Evolutionary conservation across 441 rosid species (phyloP), one percentile per base, ranked within the genome.

Genomic region (Jatropha podagrica): DNA sequence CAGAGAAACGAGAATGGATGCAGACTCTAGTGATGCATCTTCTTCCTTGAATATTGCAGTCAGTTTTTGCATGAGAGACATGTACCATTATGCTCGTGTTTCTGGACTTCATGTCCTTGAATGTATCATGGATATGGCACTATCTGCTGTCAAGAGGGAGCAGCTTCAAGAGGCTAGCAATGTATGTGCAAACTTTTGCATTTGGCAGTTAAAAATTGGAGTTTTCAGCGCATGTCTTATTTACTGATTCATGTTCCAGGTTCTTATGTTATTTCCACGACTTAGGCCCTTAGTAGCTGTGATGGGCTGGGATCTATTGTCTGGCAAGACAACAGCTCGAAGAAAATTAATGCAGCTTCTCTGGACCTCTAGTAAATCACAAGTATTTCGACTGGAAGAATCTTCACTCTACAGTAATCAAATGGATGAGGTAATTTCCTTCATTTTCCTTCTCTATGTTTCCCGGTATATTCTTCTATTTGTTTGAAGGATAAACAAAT

Each of bases 281-380:
- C 91, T 95, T 78, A 89, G 88, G 80, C 94, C 99, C 38, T 69
- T 95, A 60, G 88, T 93, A 76, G 99, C 98, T 78, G 90, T 91
- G 68, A 92, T 95, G 97, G 98, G 98, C 54, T 95, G 99, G 99
- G 99, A 95, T 86, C 82, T 95, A 59, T 82, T 95, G 83, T 80
- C 87, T 76, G 93, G 95, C 64, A 92, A 93, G 84, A 91, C 98
- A 64, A 72, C 79, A 71, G 77, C 83, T 65, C 89, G 98, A 71
- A 87, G 91, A 84, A 88, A 88, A 73, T 81, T 95, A 80, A 86
- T 95, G 97, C 91, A 88, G 80, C 85, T 89, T 73, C 85, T 93
- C 51, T 95, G 98, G 97, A 86, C 83, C 51, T 86, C 89, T 77
- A 86, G 87, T 73, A 88, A 86, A 76, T 92, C 95, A 4, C 93